Evolutionary conservation across 495 filamentous ascomycete genomes (phyloP).

Genomic region (Penicillium manginii): DNA sequence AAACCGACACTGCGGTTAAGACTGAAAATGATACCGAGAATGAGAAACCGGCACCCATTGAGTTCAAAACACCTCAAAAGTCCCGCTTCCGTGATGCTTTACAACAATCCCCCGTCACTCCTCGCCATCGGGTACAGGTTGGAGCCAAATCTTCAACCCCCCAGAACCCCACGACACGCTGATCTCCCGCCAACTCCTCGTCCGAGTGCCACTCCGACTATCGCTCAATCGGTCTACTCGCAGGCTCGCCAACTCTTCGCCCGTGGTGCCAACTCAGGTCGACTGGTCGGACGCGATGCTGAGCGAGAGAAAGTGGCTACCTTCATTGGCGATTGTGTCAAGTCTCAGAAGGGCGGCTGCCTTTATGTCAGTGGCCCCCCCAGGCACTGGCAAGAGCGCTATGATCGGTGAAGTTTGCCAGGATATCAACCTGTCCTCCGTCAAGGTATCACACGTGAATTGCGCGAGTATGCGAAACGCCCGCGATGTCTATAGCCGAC

Average conservation of each 20-base stretch:
- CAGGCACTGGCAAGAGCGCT: slow-evolving; percentile 95
- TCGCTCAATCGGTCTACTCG: slow-evolving; percentile 75
- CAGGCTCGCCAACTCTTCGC: slow-evolving; percentile 86
- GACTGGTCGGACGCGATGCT: slow-evolving; percentile 79
- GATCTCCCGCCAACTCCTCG: slow-evolving; percentile 56
- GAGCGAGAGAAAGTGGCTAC: slow-evolving; percentile 70
- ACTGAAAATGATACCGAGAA: background rate
- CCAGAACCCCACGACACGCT: slow-evolving; percentile 54
- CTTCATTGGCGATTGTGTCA: slow-evolving; percentile 70
- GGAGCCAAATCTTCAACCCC: slow-evolving; percentile 68
- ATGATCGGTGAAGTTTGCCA: slow-evolving; percentile 79
- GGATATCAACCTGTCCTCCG: slow-evolving; percentile 49
- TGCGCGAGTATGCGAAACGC: slow-evolving; percentile 93
- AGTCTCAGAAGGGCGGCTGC: slow-evolving; percentile 71
- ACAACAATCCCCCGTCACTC: slow-evolving; percentile 66
- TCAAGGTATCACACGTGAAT: slow-evolving; percentile 82
- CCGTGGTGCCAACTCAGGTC: slow-evolving; percentile 71
- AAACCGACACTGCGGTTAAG: background rate
- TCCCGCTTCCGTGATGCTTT: slow-evolving; percentile 68
- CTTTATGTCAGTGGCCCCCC: slow-evolving; percentile 92
- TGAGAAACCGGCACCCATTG: slow-evolving; percentile 33
- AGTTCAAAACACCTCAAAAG: slow-evolving; percentile 62
- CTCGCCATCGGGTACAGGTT: slow-evolving; percentile 67
- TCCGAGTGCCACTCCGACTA: slow-evolving; percentile 59
- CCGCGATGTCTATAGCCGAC: slow-evolving; percentile 75